phyloP scores from a whole-genome alignment of 306 rosid genomes.

The Rubus parviflorus region DNA sequence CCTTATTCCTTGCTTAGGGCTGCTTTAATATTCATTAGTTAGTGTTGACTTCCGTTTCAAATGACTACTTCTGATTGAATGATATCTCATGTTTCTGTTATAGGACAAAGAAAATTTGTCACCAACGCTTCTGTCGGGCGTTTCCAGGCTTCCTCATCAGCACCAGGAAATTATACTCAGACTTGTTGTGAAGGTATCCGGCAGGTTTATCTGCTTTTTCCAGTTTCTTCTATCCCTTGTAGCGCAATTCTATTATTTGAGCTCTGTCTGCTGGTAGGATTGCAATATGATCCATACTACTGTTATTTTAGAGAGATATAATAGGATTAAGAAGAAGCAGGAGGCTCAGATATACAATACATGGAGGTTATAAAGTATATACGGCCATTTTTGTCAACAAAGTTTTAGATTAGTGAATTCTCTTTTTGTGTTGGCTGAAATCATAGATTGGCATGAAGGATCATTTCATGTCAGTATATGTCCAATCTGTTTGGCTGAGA shows the following conservation, averaged over 20 bases:
- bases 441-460: not conserved
- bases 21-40: not conserved
- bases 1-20: not conserved
- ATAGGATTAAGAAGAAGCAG: not conserved
- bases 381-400: not conserved
- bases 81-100: slow-evolving; percentile 23
- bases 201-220: not conserved
- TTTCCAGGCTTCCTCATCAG: slow-evolving; percentile 82
- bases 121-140: slow-evolving; percentile 65
- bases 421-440: not conserved
- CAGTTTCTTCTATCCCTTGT: not conserved
- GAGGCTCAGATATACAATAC: not conserved
- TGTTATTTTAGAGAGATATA: not conserved
- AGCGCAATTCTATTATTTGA: not conserved
- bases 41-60: not conserved
- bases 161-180: slow-evolving; percentile 92
- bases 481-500: not conserved
- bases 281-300: too few species aligned
- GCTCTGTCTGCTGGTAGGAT: too few species aligned
- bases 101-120: slow-evolving; percentile 84
- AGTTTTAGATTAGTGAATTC: not conserved
- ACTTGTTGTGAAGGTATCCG: slow-evolving; percentile 62
- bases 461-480: not conserved
- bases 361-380: not conserved
- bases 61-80: not conserved